Percentiles rank a stretch among this genome's conserved stretches.
phyloP scores from a whole-genome alignment of 1,284 basidiomycete species.

The Rhodotorula mucilaginosa region DNA sequence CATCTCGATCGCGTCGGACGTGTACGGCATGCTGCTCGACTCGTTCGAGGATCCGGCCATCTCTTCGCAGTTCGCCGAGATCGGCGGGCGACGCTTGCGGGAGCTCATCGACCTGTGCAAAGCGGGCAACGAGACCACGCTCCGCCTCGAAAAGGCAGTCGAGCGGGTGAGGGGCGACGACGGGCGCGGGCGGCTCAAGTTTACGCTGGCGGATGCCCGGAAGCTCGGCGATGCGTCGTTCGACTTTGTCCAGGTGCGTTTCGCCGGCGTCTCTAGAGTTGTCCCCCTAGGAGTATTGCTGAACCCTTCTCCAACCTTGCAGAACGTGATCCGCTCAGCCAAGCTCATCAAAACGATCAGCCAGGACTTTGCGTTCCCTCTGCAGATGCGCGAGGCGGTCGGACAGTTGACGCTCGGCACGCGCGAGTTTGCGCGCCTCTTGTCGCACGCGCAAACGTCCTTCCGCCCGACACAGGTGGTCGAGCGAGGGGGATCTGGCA shows the following conservation, averaged over 20 bases:
- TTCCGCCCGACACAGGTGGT: conserved; percentile 20
- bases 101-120: conserved; percentile 37
- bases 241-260: conserved; percentile 48
- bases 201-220: conserved; percentile 26
- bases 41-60: conserved; percentile 48
- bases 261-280: conserved; percentile 30
- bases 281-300: conserved; percentile 36
- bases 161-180: conserved; percentile 43
- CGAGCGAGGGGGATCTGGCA: neutral
- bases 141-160: conserved; percentile 20
- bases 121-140: conserved; percentile 33
- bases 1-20: conserved; percentile 52
- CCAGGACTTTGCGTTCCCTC: conserved; percentile 45
- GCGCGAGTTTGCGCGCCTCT: conserved; percentile 50
- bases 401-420: conserved; percentile 52
- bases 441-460: conserved; percentile 23
- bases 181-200: conserved; percentile 29
- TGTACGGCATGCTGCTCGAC: conserved; percentile 53
- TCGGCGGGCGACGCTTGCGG: conserved; percentile 25
- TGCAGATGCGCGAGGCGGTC: conserved; percentile 46
- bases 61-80: conserved; percentile 7
- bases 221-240: conserved; percentile 42
- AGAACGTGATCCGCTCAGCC: conserved; percentile 53
- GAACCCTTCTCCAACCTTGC: conserved; percentile 34
- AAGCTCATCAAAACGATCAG: conserved; percentile 51